Evolutionary conservation across 441 rosid species (phyloP).

Genomic region (Pelargonium citronellum): DNA sequence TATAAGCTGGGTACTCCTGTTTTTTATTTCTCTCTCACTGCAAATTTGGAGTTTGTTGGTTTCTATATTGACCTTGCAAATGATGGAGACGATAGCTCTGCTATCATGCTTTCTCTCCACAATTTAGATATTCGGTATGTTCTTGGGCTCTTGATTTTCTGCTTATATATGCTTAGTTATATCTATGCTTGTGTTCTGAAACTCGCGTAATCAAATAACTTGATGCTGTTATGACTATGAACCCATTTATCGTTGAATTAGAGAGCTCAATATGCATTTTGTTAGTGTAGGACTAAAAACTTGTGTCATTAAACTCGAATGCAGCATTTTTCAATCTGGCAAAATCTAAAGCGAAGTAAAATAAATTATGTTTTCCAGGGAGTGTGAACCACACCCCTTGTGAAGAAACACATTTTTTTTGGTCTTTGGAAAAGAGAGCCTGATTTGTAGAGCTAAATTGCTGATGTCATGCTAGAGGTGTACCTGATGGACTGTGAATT

Average conservation of each 20-base stretch:
- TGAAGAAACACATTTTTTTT: background rate
- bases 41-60: slow-evolving; percentile 44
- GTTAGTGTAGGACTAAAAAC: background rate
- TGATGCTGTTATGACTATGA: slow-evolving; percentile 6
- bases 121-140: slow-evolving; percentile 52
- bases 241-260: slow-evolving; percentile 1
- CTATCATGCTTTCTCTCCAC: slow-evolving; percentile 40
- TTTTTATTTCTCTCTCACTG: slow-evolving; percentile 48
- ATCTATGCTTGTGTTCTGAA: slow-evolving; percentile 1
- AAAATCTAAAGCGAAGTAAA: background rate
- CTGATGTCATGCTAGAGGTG: background rate
- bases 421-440: background rate
- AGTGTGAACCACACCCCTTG: background rate
- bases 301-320: background rate
- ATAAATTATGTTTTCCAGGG: background rate
- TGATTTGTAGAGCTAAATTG: background rate
- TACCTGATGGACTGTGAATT: background rate
- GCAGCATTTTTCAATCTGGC: background rate
- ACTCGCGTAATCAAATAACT: background rate
- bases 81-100: slow-evolving; percentile 57
- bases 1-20: slow-evolving; percentile 31
- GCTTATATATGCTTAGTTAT: slow-evolving; percentile 8
- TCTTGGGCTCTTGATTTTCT: slow-evolving; percentile 7
- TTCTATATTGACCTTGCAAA: slow-evolving; percentile 59
- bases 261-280: slow-evolving; percentile 6